Evolutionary conservation across 345 rosid genomes (phyloP).

Genomic region (Syzygium aromaticum): DNA sequence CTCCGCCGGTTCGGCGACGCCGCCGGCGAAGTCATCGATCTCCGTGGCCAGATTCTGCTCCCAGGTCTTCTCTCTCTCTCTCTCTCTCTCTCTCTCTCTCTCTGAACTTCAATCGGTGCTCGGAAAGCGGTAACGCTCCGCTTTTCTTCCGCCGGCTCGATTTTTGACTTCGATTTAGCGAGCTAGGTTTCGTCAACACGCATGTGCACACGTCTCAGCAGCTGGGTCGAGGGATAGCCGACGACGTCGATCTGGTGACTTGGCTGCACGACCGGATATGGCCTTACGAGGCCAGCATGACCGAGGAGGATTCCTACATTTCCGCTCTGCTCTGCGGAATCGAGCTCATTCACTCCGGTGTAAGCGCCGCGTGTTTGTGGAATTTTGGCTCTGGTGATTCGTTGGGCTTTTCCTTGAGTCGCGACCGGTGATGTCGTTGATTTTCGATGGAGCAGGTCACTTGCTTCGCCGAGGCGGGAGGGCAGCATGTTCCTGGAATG

Average conservation of each 20-base stretch:
- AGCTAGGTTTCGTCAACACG: conserved; percentile 50
- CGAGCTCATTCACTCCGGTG: conserved; percentile 64
- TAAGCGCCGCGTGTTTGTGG: conserved; percentile 7
- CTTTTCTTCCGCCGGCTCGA: not conserved
- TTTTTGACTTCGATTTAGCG: not conserved
- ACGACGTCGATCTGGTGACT: conserved; percentile 53
- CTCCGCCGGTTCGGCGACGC: conserved; percentile 24
- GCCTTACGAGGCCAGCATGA: conserved; percentile 69
- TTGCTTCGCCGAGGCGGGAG: conserved; percentile 80
- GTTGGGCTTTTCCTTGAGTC: not conserved
- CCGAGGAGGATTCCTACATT: conserved; percentile 51
- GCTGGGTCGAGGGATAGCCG: conserved; percentile 65
- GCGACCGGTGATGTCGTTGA: not conserved
- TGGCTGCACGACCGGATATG: conserved; percentile 63
- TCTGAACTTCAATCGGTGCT: too few species aligned
- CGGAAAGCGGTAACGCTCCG: not conserved
- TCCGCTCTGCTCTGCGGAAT: conserved; percentile 63
- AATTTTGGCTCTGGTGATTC: not conserved
- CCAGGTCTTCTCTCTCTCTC: conserved; percentile 22
- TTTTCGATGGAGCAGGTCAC: conserved; percentile 35
- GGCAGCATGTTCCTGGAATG: conserved; percentile 57
- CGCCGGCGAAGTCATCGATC: conserved; percentile 33
- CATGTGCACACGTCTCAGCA: conserved; percentile 73
- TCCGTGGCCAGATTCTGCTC: conserved; percentile 45
- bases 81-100: too few species aligned